A percentile compares a stretch with the other conserved stretches of the same genome.
These are phyloP conservation scores for Eucalyptus tenuipes DNA, from an alignment of 345 rosid genomes.

Conservation along the genomic window DNA sequence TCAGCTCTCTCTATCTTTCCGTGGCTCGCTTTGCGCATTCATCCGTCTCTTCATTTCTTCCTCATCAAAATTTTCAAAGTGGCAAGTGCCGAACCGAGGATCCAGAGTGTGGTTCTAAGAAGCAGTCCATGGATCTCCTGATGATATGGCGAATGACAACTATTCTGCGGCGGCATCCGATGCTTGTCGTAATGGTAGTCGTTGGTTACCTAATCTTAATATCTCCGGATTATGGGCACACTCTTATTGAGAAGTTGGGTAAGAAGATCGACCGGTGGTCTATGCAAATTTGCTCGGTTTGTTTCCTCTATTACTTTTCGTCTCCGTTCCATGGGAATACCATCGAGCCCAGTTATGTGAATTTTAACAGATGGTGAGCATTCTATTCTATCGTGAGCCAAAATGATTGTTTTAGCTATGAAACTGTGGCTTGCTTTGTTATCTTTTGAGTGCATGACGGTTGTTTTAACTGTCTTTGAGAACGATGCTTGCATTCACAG, in stretches of 20 bases:
- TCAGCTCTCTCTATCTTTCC: not conserved
- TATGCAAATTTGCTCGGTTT: slow-evolving; percentile 91
- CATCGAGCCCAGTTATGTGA: slow-evolving; percentile 81
- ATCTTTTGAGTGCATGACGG: not conserved
- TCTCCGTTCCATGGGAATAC: slow-evolving; percentile 94
- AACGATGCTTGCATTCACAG: slow-evolving; percentile 20
- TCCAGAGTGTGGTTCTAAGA: not conserved
- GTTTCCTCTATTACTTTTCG: slow-evolving; percentile 96
- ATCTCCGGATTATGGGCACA: slow-evolving; percentile 88
- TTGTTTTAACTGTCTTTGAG: not conserved
- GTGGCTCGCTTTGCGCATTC: no score
- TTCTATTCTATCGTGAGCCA: not conserved
- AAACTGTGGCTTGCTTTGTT: not conserved
- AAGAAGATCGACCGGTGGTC: slow-evolving; percentile 67
- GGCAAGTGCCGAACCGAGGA: not conserved
- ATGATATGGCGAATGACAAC: slow-evolving; percentile 31
- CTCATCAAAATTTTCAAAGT: no score
- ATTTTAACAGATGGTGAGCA: slow-evolving; percentile 90
- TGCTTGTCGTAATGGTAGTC: slow-evolving; percentile 55
- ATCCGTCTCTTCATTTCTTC: no score
- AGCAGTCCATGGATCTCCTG: not conserved
- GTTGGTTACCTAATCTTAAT: slow-evolving; percentile 88
- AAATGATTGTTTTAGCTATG: not conserved
- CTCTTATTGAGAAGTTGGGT: slow-evolving; percentile 22
- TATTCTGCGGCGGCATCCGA: not conserved